These are phyloP conservation scores for Penicillium dipodomyicola DNA, from an alignment of 495 filamentous ascomycete species.

Conservation along the genomic window DNA sequence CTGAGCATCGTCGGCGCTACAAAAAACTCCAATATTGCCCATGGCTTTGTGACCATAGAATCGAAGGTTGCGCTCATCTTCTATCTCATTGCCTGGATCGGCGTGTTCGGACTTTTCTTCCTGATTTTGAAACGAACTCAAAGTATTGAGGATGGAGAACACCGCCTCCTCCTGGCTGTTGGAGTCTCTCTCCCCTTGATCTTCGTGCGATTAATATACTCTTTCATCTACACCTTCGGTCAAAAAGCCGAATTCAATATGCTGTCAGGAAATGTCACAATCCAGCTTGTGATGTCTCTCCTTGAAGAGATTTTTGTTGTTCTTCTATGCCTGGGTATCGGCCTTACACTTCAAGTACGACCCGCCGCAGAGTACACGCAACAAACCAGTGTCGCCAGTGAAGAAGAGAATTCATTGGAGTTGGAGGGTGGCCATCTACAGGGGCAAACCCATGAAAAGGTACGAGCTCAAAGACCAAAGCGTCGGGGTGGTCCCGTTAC, in stretches of 20 bases:
- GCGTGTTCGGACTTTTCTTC: constrained; percentile 9
- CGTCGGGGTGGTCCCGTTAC: constrained; percentile 1
- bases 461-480: background rate
- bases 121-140: constrained; percentile 1
- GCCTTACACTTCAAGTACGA: constrained; percentile 25
- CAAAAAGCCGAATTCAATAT: constrained; percentile 8
- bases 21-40: constrained; percentile 5
- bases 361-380: constrained; percentile 3
- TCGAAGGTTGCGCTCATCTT: constrained; percentile 20
- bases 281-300: constrained; percentile 14
- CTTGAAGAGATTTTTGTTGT: constrained; percentile 14
- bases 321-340: constrained; percentile 22
- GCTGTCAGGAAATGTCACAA: constrained; percentile 11
- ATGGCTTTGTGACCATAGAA: constrained; percentile 8
- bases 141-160: constrained; percentile 25
- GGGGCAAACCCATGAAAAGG: background rate
- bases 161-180: constrained; percentile 32
- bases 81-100: constrained; percentile 24
- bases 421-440: background rate
- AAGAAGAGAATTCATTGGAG: background rate
- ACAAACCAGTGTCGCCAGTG: background rate
- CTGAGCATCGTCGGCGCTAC: constrained; percentile 21
- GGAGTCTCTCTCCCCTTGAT: constrained; percentile 31
- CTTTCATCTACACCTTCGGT: constrained; percentile 24
- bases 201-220: constrained; percentile 35